Evolutionary conservation across 2,329 filamentous ascomycete genomes (phyloP).

Genomic region (Diaporthe capsici): DNA sequence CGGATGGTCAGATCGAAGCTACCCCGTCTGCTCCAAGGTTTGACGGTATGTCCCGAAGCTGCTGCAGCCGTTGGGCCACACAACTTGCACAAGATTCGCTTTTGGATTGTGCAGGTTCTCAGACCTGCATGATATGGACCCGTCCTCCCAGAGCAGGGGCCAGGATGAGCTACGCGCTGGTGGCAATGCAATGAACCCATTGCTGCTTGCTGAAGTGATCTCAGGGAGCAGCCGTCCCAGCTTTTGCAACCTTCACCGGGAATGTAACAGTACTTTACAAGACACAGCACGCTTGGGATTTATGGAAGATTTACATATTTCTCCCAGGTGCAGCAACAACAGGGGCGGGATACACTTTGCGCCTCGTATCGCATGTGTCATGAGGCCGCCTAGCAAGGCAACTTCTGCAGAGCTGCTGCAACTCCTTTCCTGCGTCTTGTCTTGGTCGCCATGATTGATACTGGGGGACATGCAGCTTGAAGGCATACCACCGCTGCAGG

Average conservation of each 20-base stretch:
- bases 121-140: neutral
- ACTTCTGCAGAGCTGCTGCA: conserved; percentile 12
- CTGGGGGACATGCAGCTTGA: neutral
- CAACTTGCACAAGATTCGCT: neutral
- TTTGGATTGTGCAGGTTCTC: conserved; percentile 11
- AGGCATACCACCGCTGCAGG: neutral
- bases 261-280: conserved; percentile 4
- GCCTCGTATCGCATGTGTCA: conserved; percentile 23
- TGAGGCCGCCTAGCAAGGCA: conserved; percentile 11
- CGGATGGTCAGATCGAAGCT: neutral
- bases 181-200: conserved; percentile 2
- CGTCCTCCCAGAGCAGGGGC: neutral
- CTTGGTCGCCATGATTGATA: neutral
- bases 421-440: neutral
- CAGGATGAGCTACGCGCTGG: neutral
- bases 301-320: neutral
- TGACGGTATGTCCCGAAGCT: conserved; percentile 6
- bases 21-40: neutral
- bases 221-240: neutral
- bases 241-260: neutral
- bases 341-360: neutral
- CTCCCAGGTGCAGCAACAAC: neutral
- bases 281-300: neutral
- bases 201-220: neutral
- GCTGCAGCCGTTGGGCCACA: conserved; percentile 18